phyloP scores from a whole-genome alignment of 768 basidiomycete genomes.

The Suillus occidentalis region DNA sequence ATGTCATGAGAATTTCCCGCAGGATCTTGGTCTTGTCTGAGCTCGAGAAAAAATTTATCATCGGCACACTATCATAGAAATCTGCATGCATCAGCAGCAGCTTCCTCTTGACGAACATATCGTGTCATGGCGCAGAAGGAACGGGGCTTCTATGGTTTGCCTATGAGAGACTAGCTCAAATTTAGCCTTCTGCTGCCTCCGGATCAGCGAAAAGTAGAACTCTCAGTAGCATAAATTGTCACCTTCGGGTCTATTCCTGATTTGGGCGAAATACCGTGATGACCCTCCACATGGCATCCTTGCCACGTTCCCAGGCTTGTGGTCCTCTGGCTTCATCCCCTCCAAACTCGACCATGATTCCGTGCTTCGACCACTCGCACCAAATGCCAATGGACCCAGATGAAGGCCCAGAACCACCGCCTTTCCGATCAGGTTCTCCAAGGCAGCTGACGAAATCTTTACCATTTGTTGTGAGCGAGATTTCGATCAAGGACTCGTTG shows the following conservation, averaged over 20 bases:
- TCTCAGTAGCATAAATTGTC: not conserved
- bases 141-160: not conserved
- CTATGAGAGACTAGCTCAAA: not conserved
- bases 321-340: constrained; percentile 76
- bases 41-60: not conserved
- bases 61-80: not conserved
- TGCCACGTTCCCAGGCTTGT: constrained; percentile 86
- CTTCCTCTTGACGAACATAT: not conserved
- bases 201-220: not conserved
- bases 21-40: not conserved
- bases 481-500: constrained; percentile 35
- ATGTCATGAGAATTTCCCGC: not conserved
- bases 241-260: not conserved
- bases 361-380: constrained; percentile 87
- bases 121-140: not conserved
- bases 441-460: constrained; percentile 72
- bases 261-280: constrained; percentile 57
- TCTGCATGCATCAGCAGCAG: not conserved
- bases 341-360: constrained; percentile 85
- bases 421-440: constrained; percentile 90
- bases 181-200: not conserved
- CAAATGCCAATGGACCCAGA: constrained; percentile 87
- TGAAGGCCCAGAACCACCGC: constrained; percentile 83
- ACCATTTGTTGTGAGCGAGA: constrained; percentile 59
- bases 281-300: constrained; percentile 77